Evolutionary conservation across 352 stramenopile species (phyloP).

Genomic region (Pythium aristosporum): DNA sequence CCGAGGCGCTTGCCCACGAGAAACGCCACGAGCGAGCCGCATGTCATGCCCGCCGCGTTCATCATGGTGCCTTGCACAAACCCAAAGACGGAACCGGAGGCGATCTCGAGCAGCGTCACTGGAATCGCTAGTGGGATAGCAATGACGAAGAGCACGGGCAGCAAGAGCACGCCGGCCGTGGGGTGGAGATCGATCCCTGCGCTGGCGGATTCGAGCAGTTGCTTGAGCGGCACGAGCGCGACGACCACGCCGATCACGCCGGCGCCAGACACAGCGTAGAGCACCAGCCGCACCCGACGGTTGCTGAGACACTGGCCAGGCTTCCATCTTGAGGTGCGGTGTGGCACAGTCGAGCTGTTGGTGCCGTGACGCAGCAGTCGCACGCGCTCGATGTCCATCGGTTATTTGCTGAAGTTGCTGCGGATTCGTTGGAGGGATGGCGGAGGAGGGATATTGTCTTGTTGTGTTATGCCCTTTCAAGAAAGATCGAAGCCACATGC

Average conservation of each 20-base stretch:
- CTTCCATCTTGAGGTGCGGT: slow-evolving; percentile 12
- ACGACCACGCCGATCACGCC: slow-evolving; percentile 26
- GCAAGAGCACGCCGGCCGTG: slow-evolving; percentile 40
- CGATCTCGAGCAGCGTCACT: slow-evolving; percentile 62
- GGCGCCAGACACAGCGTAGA: slow-evolving; percentile 17
- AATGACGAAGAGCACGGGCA: slow-evolving; percentile 53
- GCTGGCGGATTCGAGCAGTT: slow-evolving; percentile 30
- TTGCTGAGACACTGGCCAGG: not conserved
- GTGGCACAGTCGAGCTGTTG: slow-evolving; percentile 3
- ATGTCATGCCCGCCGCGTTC: slow-evolving; percentile 61
- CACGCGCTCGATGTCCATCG: slow-evolving; percentile 20
- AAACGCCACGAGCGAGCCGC: slow-evolving; percentile 64
- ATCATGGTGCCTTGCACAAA: slow-evolving; percentile 45
- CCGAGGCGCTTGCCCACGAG: slow-evolving; percentile 54
- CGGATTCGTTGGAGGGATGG: not conserved
- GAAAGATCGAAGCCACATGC: no score
- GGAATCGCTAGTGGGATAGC: slow-evolving; percentile 66
- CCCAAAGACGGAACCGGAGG: slow-evolving; percentile 65
- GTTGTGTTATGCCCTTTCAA: not conserved
- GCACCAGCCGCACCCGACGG: slow-evolving; percentile 32
- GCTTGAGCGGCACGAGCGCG: slow-evolving; percentile 44
- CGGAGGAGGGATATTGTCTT: not conserved
- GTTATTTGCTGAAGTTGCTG: not conserved
- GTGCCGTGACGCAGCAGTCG: slow-evolving; percentile 17
- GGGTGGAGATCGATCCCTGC: slow-evolving; percentile 54